A percentile compares a stretch with the other conserved stretches of the same genome.
Conservation (phyloP, 2,329 filamentous ascomycete genomes). For the Hansfordia pulvinata region DNA sequence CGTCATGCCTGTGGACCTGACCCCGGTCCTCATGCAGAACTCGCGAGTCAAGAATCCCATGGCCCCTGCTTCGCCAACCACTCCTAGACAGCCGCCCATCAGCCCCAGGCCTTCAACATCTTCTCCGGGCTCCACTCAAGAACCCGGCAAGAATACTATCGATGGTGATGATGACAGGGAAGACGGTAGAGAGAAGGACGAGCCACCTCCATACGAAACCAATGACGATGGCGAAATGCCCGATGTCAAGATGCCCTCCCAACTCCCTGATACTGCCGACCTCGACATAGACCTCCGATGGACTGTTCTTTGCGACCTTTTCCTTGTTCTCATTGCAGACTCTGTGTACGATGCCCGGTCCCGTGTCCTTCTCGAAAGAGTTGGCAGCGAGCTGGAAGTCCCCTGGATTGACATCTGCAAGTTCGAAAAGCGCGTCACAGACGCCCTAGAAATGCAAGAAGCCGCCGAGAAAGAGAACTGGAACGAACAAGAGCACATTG, state of each 20-base stretch:
- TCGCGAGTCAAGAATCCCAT: slow-evolving; percentile 87
- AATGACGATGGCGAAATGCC: slow-evolving; percentile 59
- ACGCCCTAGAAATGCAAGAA: slow-evolving; percentile 96
- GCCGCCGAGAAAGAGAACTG: slow-evolving; percentile 89
- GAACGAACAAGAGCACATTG: slow-evolving; percentile 94
- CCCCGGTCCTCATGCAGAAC: slow-evolving; percentile 79
- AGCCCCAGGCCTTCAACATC: slow-evolving; percentile 6
- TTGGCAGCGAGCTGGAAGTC: slow-evolving; percentile 69
- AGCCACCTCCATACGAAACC: slow-evolving; percentile 46
- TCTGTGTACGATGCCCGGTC: slow-evolving; percentile 86
- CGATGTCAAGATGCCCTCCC: slow-evolving; percentile 68
- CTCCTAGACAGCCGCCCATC: slow-evolving; percentile 2
- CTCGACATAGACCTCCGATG: slow-evolving; percentile 94
- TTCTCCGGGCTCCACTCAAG: slow-evolving; percentile 14
- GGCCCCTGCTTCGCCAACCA: slow-evolving; percentile 42
- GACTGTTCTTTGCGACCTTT: slow-evolving; percentile 93
- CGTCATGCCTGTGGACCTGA: slow-evolving; percentile 71
- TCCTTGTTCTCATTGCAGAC: slow-evolving; percentile 92
- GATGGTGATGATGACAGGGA: no score
- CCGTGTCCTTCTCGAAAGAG: slow-evolving; percentile 67
- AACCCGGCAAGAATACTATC: no score
- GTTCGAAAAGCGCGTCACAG: slow-evolving; percentile 94
- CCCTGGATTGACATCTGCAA: slow-evolving; percentile 87
- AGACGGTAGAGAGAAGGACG: no score
- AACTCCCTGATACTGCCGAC: slow-evolving; percentile 67